Evolutionary conservation across 2,329 filamentous ascomycete genomes (phyloP).

Genomic region (Thelonectria discophora): DNA sequence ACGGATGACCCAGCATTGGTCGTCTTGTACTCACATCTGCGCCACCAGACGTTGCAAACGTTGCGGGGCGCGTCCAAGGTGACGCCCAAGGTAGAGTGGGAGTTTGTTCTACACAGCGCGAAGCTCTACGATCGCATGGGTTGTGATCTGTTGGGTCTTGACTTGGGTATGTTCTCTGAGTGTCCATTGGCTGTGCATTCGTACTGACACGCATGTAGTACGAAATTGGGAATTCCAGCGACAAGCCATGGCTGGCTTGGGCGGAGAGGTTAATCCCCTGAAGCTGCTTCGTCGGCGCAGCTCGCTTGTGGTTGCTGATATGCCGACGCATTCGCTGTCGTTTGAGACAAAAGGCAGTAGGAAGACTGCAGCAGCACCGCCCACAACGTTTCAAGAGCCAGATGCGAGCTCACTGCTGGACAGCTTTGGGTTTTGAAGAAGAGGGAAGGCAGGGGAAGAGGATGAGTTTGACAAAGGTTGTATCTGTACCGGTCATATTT

Average conservation of each 20-base stretch:
- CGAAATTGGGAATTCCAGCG: conserved; percentile 83
- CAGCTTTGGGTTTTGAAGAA: conserved; percentile 84
- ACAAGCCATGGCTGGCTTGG: conserved; percentile 50
- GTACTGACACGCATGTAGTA: conserved; percentile 56
- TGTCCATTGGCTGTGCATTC: neutral
- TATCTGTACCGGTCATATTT: neutral
- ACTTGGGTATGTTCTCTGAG: conserved; percentile 68
- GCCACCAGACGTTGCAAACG: conserved; percentile 83
- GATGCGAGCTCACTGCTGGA: conserved; percentile 88
- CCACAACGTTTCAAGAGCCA: conserved; percentile 91
- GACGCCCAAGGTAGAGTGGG: conserved; percentile 82
- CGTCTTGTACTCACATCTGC: conserved; percentile 85
- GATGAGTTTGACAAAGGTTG: neutral
- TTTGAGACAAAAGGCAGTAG: conserved; percentile 50
- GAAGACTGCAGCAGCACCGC: conserved; percentile 63
- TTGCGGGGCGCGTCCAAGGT: conserved; percentile 86
- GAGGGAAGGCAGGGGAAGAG: neutral
- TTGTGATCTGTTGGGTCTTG: conserved; percentile 87
- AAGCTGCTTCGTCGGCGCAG: conserved; percentile 75
- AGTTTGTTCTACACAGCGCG: conserved; percentile 87
- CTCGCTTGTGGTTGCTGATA: conserved; percentile 82
- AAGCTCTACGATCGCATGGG: conserved; percentile 90
- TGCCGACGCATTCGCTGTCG: conserved; percentile 58
- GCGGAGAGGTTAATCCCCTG: conserved; percentile 68
- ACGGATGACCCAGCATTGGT: conserved; percentile 92